A percentile compares a stretch with the other conserved stretches of the same genome.
phyloP scores from a whole-genome alignment of 2,329 filamentous ascomycete species.

The Colletotrichum liaoningense region DNA sequence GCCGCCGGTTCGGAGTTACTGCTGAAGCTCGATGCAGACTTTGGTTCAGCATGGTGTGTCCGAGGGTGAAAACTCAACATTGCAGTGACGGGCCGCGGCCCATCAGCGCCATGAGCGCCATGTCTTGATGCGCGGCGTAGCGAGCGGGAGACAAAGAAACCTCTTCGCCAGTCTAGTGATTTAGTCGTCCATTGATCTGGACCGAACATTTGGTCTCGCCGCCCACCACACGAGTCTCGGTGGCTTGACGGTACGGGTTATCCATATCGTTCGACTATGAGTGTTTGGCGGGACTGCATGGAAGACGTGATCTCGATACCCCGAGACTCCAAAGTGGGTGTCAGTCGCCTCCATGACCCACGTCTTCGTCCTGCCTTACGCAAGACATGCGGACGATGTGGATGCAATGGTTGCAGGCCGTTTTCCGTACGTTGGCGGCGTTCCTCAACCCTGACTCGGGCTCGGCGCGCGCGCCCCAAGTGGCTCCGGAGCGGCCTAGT shows the following conservation, averaged over 20 bases:
- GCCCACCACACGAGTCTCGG: background rate
- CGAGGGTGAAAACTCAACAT: slow-evolving; percentile 5
- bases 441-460: slow-evolving; percentile 29
- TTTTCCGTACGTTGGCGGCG: slow-evolving; percentile 19
- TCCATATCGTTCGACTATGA: background rate
- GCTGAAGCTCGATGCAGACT: slow-evolving; percentile 11
- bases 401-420: slow-evolving; percentile 21
- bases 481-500: slow-evolving; percentile 33
- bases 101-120: slow-evolving; percentile 23
- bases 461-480: slow-evolving; percentile 20
- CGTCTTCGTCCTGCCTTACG: slow-evolving; percentile 23
- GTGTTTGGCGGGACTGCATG: background rate
- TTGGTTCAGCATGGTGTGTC: background rate
- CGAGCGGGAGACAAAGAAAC: slow-evolving; percentile 25
- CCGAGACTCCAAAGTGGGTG: slow-evolving; percentile 13
- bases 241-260: slow-evolving; percentile 14
- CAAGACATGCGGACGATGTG: slow-evolving; percentile 19
- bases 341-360: slow-evolving; percentile 2
- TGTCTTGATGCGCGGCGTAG: slow-evolving; percentile 30
- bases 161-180: slow-evolving; percentile 11
- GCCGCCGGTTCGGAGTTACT: slow-evolving; percentile 12
- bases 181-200: background rate
- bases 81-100: slow-evolving; percentile 21
- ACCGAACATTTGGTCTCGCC: slow-evolving; percentile 15
- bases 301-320: background rate